phyloP scores from a whole-genome alignment of 2,329 filamentous ascomycete genomes.

The Colletotrichum sansevieriae region DNA sequence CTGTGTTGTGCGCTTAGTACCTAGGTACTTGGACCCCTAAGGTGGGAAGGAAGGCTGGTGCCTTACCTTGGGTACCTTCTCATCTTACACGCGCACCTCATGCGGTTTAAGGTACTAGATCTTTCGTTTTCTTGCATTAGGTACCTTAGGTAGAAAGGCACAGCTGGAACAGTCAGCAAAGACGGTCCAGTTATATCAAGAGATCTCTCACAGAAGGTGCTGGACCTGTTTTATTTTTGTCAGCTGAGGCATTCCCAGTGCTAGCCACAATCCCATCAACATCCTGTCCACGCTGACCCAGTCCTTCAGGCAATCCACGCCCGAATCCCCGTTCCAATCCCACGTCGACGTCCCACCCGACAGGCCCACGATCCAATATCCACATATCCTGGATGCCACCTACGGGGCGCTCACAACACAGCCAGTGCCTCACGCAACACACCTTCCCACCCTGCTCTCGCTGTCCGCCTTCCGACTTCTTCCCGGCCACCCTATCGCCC shows the following conservation, averaged over 20 bases:
- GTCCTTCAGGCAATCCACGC: slow-evolving; percentile 12
- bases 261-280: slow-evolving; percentile 9
- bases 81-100: no score
- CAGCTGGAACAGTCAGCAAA: not conserved
- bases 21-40: no score
- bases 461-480: slow-evolving; percentile 29
- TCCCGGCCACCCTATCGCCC: slow-evolving; percentile 13
- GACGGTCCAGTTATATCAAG: slow-evolving; percentile 19
- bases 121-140: not conserved
- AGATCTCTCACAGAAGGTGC: slow-evolving; percentile 21
- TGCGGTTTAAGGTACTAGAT: no score
- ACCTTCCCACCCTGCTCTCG: slow-evolving; percentile 32
- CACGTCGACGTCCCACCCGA: slow-evolving; percentile 25
- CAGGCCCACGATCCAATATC: slow-evolving; percentile 36
- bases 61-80: no score
- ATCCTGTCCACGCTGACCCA: not conserved
- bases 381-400: slow-evolving; percentile 25
- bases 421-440: slow-evolving; percentile 29
- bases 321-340: slow-evolving; percentile 26
- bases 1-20: no score
- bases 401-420: slow-evolving; percentile 25
- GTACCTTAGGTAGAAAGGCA: no score
- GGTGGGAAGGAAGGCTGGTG: no score
- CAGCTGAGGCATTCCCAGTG: slow-evolving; percentile 30
- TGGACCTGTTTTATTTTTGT: slow-evolving; percentile 28